Percentiles rank a stretch among this genome's conserved stretches.
phyloP scores from a whole-genome alignment of 2,329 filamentous ascomycete species.

The Aspergillus sp. region DNA sequence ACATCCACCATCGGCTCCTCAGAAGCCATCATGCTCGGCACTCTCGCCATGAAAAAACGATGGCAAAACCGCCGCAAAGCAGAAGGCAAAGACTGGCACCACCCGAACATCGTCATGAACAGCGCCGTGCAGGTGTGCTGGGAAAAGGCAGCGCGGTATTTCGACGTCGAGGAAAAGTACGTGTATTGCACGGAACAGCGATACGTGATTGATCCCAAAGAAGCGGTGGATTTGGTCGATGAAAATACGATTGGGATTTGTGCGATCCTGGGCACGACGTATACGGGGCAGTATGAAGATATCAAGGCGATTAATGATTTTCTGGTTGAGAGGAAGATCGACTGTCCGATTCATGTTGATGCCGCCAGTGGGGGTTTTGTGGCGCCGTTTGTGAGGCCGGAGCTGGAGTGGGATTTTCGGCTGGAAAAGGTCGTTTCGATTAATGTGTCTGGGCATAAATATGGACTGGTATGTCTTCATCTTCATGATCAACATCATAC shows the following conservation, averaged over 20 bases:
- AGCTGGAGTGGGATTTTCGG: slow-evolving; percentile 23
- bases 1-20: slow-evolving; percentile 67
- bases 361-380: slow-evolving; percentile 40
- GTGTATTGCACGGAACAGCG: slow-evolving; percentile 51
- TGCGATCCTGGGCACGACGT: slow-evolving; percentile 67
- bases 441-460: slow-evolving; percentile 51
- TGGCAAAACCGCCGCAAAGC: slow-evolving; percentile 62
- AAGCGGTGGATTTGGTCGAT: slow-evolving; percentile 63
- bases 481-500: too few relatives aligned
- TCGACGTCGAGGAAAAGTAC: slow-evolving; percentile 58
- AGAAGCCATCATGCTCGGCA: slow-evolving; percentile 67
- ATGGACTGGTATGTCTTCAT: slow-evolving; percentile 41
- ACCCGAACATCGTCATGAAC: slow-evolving; percentile 71
- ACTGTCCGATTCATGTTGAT: slow-evolving; percentile 52
- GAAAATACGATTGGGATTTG: slow-evolving; percentile 76
- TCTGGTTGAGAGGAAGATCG: slow-evolving; percentile 46
- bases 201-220: slow-evolving; percentile 60
- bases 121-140: slow-evolving; percentile 68
- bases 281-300: slow-evolving; percentile 69
- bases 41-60: slow-evolving; percentile 68
- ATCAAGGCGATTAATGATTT: slow-evolving; percentile 64
- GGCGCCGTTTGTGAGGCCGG: slow-evolving; percentile 36
- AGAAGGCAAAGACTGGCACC: slow-evolving; percentile 58
- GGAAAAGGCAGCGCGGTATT: slow-evolving; percentile 70
- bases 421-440: slow-evolving; percentile 46